A percentile compares a stretch with the other conserved stretches of the same genome.
phyloP scores from a whole-genome alignment of 805 yeast genomes.

The Kazachstania martiniae region DNA sequence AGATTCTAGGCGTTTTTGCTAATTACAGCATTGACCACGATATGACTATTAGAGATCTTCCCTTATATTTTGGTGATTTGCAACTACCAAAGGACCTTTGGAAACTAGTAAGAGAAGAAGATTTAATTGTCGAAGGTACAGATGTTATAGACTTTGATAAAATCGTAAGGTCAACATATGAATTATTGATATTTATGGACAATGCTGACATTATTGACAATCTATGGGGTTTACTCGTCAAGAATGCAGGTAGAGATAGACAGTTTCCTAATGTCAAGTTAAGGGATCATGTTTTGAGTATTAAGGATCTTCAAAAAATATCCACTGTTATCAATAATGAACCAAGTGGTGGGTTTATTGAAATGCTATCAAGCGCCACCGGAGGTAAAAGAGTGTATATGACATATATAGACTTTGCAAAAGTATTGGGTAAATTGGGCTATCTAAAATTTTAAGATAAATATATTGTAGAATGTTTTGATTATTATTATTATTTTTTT shows the following conservation, averaged over 20 bases:
- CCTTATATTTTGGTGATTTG: conserved; percentile 22
- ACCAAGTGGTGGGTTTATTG: conserved; percentile 24
- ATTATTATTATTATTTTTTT: no score
- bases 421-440: conserved; percentile 39
- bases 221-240: conserved; percentile 32
- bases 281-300: conserved; percentile 22
- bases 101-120: conserved; percentile 19
- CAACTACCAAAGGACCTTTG: conserved; percentile 24
- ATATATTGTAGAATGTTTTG: no score
- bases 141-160: conserved; percentile 39
- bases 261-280: conserved; percentile 14
- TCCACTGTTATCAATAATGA: conserved; percentile 27
- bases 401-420: conserved; percentile 37
- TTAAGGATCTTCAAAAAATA: conserved; percentile 30
- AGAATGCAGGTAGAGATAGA: conserved; percentile 16
- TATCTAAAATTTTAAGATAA: conserved; percentile 25
- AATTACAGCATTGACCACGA: conserved; percentile 34
- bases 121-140: conserved; percentile 32
- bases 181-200: conserved; percentile 32
- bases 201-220: conserved; percentile 29
- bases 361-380: conserved; percentile 37
- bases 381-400: conserved; percentile 29
- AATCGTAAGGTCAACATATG: conserved; percentile 31
- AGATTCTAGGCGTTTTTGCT: conserved; percentile 34
- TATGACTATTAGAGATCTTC: conserved; percentile 26